Evolutionary conservation across 164 flowering plant genomes (phyloP), one percentile per base, ranked within the genome.

Genomic region (Vitis cinerea): DNA sequence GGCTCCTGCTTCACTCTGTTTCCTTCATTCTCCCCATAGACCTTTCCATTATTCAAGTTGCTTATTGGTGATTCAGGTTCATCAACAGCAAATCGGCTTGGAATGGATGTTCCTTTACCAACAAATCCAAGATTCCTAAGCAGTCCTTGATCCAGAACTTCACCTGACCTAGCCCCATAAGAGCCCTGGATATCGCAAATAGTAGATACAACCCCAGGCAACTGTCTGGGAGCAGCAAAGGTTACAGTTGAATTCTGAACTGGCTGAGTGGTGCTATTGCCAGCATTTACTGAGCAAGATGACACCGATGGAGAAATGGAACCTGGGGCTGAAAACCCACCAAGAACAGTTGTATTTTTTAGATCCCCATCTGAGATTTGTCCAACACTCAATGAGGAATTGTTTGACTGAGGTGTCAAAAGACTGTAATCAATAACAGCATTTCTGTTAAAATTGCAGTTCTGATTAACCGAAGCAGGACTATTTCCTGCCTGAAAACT

Each of bases 1-100:
- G 83, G 79, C 78, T 88, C 93, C 72, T 83, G 87, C 82, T 88
- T 88, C 70, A 87, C 85, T 72, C 56, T 75, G 65, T 61, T 75
- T 10, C 67, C 80, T 51, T 54, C 74, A 66, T 52, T 74, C 49
- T 79, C 82, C 30, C 48, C 60, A 71, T 54, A 75, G 17, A 63
- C 10, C 53, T 69, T 88, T 71, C 71, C 80, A 64, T 78, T 65
- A 72, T 54, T 72, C 10, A 65, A 17, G 65, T 81, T 78, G 66
- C 68, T 70, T 14, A 75, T 64, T 56, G 76, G 71, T 51, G 79
- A 79, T 57, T 83, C 91, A 50, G 70, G 68, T 68, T 87, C 89
- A 76, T 84, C 86, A 58, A 83, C 79, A 16, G 88, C 88, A 75
- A 88, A 85, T 14, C 81, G 84, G 71, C 87, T 85, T 1, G 90